phyloP scores from a whole-genome alignment of 2,329 filamentous ascomycete genomes.

The Botrytis cinerea region DNA sequence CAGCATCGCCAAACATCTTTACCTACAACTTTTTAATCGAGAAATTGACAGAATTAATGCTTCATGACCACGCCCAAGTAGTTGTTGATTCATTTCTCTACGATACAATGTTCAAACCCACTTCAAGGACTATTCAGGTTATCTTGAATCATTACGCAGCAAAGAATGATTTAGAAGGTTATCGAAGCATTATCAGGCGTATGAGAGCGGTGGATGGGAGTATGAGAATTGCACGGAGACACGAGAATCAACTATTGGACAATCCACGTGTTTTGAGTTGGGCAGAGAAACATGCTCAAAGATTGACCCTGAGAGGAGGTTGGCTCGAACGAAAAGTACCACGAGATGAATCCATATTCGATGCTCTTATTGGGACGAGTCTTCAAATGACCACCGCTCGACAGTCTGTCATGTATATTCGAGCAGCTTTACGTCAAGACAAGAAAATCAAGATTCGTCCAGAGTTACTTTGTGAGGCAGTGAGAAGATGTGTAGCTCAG shows the following conservation, averaged over 20 bases:
- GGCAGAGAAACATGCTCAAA: constrained; percentile 31
- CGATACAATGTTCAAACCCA: constrained; percentile 40
- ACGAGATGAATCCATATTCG: constrained; percentile 35
- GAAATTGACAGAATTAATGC: constrained; percentile 58
- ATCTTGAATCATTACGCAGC: constrained; percentile 40
- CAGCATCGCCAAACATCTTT: constrained; percentile 62
- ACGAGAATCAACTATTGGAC: constrained; percentile 8
- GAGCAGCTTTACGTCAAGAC: constrained; percentile 37
- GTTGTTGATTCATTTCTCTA: constrained; percentile 55
- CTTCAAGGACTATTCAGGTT: constrained; percentile 33
- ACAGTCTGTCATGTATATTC: constrained; percentile 34
- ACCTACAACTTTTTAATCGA: constrained; percentile 72
- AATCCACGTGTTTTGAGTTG: constrained; percentile 30
- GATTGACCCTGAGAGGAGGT: constrained; percentile 29
- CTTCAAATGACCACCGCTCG: constrained; percentile 31
- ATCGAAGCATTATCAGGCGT: constrained; percentile 34
- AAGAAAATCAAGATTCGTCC: constrained; percentile 28
- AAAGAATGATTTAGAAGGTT: constrained; percentile 33
- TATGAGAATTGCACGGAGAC: constrained; percentile 25
- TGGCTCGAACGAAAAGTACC: constrained; percentile 34
- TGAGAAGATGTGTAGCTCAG: constrained; percentile 31
- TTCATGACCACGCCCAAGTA: constrained; percentile 53
- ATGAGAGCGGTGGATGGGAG: constrained; percentile 35
- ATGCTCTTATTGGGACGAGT: constrained; percentile 37
- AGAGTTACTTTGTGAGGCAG: constrained; percentile 31